A percentile compares a stretch with the other conserved stretches of the same genome.
These are phyloP conservation scores for Gracilaria domingensis DNA, from an alignment of 23 red algal species.

Conservation along the genomic window DNA sequence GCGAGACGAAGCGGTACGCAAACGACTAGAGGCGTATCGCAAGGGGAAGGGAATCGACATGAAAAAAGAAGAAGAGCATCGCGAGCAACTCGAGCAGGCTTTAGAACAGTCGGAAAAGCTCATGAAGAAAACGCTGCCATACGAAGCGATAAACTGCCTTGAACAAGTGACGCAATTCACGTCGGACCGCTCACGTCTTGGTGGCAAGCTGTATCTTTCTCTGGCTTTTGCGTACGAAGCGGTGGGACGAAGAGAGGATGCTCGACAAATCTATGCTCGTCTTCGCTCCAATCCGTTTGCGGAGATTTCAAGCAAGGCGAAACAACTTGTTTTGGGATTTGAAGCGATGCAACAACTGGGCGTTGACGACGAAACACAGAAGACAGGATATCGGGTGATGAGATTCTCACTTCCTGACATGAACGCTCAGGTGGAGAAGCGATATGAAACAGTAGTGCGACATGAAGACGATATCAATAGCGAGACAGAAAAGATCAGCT, in stretches of 20 bases:
- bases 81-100: conserved; percentile 68
- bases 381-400: conserved; percentile 47
- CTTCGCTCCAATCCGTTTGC: conserved; percentile 49
- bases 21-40: conserved; percentile 65
- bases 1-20: conserved; percentile 35
- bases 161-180: conserved; percentile 51
- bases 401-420: conserved; percentile 63
- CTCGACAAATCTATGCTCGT: conserved; percentile 44
- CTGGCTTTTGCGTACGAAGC: conserved; percentile 77
- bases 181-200: conserved; percentile 51
- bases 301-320: conserved; percentile 67
- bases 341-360: conserved; percentile 69
- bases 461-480: conserved; percentile 26
- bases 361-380: conserved; percentile 47
- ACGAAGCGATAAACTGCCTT: conserved; percentile 51
- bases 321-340: conserved; percentile 74
- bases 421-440: conserved; percentile 21
- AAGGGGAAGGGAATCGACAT: conserved; percentile 55
- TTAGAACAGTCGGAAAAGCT: conserved; percentile 31
- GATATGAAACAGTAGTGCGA: conserved; percentile 65
- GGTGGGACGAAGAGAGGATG: conserved; percentile 69
- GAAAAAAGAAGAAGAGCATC: conserved; percentile 64
- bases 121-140: conserved; percentile 9
- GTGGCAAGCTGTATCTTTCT: conserved; percentile 64
- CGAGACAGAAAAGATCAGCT: conserved; percentile 19